Evolutionary conservation across 2,329 filamentous ascomycete species (phyloP), one percentile per base, ranked within the genome.

Genomic region (Penicillium sp.): DNA sequence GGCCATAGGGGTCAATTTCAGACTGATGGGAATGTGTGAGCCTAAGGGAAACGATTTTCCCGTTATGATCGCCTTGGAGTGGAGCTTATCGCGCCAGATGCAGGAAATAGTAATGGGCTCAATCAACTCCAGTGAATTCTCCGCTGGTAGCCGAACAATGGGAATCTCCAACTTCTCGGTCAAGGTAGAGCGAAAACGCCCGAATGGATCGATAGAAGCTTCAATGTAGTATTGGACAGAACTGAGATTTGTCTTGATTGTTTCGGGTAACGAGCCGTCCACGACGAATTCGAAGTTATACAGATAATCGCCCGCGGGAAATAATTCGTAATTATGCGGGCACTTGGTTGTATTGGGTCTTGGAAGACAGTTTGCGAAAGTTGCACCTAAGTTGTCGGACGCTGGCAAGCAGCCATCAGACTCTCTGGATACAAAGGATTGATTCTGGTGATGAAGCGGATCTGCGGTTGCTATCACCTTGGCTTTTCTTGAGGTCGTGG

Each of bases 41-140:
- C 93, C 93, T 19, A 97, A 84, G 0, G 93, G 91, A 58, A 97
- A 97, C 1, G 92, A 96, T 81, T 96, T 96, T 54, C 93, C 93
- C 1, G 92, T 96, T 54, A 97, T 96, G 71, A 96, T 88, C 65
- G 96, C 96, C 69, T 97, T 93, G 77, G 96, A 97, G 69, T 96
- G 92, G 31, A 97, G 80, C 70, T 96, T 93, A 65, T 96, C 92
- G 72, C 96, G 93, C 93, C 93, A 97, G 61, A 91, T 92, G 19
- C 93, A 83, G 62, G 90, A 93, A 69, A 96, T 96, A 10, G 92
- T 93, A 67, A 97, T 96, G 2, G 93, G 93, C 71, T 97, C 93
- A 27, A 92, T 89, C 74, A 92, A 92, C 74, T 96, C 93, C 23
- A 96, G 80, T 0, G 92, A 96, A 46, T 92, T 85, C 75, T 96